Evolutionary conservation across 1,139 yeast genomes (phyloP), one percentile per base, ranked within the genome.

Genomic region (Torulaspora globosa): DNA sequence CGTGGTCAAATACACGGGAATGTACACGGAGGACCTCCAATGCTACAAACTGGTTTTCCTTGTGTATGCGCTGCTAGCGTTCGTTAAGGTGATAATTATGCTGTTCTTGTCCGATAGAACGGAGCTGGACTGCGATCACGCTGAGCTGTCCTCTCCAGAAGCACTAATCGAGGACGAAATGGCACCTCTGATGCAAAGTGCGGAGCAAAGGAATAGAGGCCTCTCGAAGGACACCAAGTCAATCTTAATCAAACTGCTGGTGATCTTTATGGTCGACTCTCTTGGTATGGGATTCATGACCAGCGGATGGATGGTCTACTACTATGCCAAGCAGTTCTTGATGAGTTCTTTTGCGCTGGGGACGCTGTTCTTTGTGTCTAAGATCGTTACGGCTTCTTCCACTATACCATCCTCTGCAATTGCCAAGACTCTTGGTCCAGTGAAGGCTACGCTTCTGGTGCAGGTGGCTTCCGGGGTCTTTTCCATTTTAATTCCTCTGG

Each of bases 201-300:
- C 43, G 1, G 43, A 39, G 8, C 24, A 42, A 41, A 46, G 35
- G 23, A 24, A 40, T 2, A 43, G 39, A 6, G 43, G 39, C 2
- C 36, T 66, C 7, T 60, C 68, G 1, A 49, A 50, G n/a, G 64
- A 65, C 21, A 65, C 70, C 1, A 43, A 52, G 2, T 44, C 63
- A 1, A 48, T 67, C 1, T 44, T 70, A 44, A 43, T 58, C 28
- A 64, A 59, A 43, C 47, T 70, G n/a, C 50, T 84, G 6, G 74
- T 82, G 51, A 78, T 87, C 70, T 76, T 84, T 51, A 75, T 75
- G 64, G 53, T 79, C 19, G 96, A 89, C 64, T 86, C 96, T 0
- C 73, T 89, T 44, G 96, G 95, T 0, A 81, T 82, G 50, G 96
- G 96, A 0, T 83, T 88, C 63, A 84, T 87, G 87, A 82, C 95